phyloP scores from a whole-genome alignment of 208 protist species.

The Trypanosoma vivax region DNA sequence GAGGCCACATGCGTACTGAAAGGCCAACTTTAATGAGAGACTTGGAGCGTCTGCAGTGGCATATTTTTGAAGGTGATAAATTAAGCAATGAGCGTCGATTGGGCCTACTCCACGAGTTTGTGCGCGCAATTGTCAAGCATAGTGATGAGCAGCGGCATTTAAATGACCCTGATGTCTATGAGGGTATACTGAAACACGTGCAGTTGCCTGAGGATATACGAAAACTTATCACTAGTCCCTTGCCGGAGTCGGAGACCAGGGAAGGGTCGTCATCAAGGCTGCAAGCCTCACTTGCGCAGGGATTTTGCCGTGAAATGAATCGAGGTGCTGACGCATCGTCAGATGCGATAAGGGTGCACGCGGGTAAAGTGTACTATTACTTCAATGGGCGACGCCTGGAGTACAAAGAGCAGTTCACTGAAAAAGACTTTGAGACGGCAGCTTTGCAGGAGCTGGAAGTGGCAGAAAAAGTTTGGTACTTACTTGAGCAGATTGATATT shows the following conservation, averaged over 20 bases:
- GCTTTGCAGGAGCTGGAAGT: constrained; percentile 12
- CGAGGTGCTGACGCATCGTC: not conserved
- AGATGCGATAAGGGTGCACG: not conserved
- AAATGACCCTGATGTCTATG: constrained; percentile 7
- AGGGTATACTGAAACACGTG: not conserved
- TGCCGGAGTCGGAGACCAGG: not conserved
- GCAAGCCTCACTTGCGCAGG: not conserved
- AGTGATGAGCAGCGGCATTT: not conserved
- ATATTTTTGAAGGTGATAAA: not conserved
- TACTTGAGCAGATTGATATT: constrained; percentile 33
- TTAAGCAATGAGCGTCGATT: not conserved
- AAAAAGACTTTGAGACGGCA: constrained; percentile 27
- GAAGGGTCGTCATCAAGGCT: not conserved
- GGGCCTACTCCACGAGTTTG: constrained; percentile 13
- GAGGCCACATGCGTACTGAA: not conserved
- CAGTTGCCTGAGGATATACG: constrained; percentile 8
- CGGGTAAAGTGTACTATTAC: constrained; percentile 10
- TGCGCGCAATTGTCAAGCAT: not conserved
- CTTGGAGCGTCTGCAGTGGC: constrained; percentile 13
- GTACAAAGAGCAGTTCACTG: constrained; percentile 29
- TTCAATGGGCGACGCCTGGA: constrained; percentile 44
- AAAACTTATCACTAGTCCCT: constrained; percentile 1
- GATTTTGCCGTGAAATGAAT: constrained; percentile 12
- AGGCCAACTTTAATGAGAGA: constrained; percentile 7
- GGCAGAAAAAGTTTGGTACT: constrained; percentile 16